Evolutionary conservation across 1,139 yeast genomes (phyloP).

Genomic region (Yarrowia galli): DNA sequence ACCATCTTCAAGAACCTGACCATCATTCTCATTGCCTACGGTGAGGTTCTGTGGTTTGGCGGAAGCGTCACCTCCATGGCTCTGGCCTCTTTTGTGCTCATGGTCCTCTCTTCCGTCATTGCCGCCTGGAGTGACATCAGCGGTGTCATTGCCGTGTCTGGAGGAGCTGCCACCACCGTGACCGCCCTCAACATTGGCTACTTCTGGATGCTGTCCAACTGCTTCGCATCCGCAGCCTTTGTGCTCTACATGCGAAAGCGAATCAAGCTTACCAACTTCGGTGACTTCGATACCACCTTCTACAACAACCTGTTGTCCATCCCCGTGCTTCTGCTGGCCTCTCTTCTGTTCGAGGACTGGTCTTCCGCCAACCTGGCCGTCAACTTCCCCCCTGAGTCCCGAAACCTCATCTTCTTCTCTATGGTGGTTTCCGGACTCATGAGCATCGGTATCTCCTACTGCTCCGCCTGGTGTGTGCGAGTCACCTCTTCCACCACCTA

Average conservation of each 20-base stretch:
- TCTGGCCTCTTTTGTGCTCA: slow-evolving; percentile 80
- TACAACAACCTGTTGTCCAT: slow-evolving; percentile 93
- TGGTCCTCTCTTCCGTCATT: slow-evolving; percentile 91
- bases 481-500: slow-evolving; percentile 98
- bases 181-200: slow-evolving; percentile 75
- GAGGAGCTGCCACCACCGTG: slow-evolving; percentile 53
- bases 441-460: slow-evolving; percentile 95
- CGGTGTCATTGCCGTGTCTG: slow-evolving; percentile 46
- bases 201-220: slow-evolving; percentile 95
- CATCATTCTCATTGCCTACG: slow-evolving; percentile 94
- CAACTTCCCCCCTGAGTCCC: slow-evolving; percentile 79
- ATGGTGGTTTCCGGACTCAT: slow-evolving; percentile 94
- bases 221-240: slow-evolving; percentile 91
- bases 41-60: slow-evolving; percentile 97
- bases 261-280: slow-evolving; percentile 94
- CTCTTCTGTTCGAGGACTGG: slow-evolving; percentile 92
- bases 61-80: slow-evolving; percentile 92
- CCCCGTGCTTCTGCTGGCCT: slow-evolving; percentile 80
- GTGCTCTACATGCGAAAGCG: slow-evolving; percentile 96
- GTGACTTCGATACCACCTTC: slow-evolving; percentile 98
- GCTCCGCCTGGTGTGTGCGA: slow-evolving; percentile 99
- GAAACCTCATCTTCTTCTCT: slow-evolving; percentile 72
- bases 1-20: slow-evolving; percentile 98
- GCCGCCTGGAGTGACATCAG: slow-evolving; percentile 90
- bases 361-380: slow-evolving; percentile 71